Percentiles rank a stretch among this genome's conserved stretches.
These are phyloP conservation scores for Mycocentrospora acerina DNA, from an alignment of 2,329 filamentous ascomycete species.

Conservation along the genomic window DNA sequence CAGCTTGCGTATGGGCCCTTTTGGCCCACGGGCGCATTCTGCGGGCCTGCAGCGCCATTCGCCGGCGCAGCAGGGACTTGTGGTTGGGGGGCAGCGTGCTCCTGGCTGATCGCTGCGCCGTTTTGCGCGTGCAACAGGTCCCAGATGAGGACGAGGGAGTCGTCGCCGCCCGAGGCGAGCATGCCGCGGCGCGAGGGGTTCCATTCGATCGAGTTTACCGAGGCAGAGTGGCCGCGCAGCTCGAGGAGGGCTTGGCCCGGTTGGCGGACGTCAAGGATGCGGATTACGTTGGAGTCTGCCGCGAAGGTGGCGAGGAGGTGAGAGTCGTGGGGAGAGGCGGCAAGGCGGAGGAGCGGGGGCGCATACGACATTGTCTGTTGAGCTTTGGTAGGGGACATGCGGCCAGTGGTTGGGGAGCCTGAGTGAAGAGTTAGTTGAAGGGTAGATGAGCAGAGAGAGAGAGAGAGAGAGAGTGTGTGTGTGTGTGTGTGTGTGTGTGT, in stretches of 20 bases:
- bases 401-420: conserved; percentile 51
- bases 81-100: conserved; percentile 33
- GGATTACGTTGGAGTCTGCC: conserved; percentile 86
- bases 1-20: conserved; percentile 74
- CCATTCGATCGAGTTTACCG: conserved; percentile 95
- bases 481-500: too few species aligned
- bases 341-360: conserved; percentile 72
- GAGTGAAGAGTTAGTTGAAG: conserved; percentile 5
- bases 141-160: conserved; percentile 90
- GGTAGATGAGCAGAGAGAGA: not conserved
- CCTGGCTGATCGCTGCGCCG: conserved; percentile 51
- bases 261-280: conserved; percentile 93
- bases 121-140: conserved; percentile 75
- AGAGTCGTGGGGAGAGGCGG: conserved; percentile 91
- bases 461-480: too few species aligned
- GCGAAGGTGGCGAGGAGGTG: conserved; percentile 97
- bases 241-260: conserved; percentile 94
- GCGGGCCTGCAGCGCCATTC: conserved; percentile 28
- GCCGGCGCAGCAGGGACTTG: conserved; percentile 19
- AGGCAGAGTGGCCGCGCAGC: conserved; percentile 80
- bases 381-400: conserved; percentile 71
- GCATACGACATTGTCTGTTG: conserved; percentile 70
- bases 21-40: conserved; percentile 48
- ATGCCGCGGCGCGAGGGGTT: conserved; percentile 83
- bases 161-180: conserved; percentile 87